phyloP scores from a whole-genome alignment of 2,329 filamentous ascomycete genomes.

The Trichophyton equinum region DNA sequence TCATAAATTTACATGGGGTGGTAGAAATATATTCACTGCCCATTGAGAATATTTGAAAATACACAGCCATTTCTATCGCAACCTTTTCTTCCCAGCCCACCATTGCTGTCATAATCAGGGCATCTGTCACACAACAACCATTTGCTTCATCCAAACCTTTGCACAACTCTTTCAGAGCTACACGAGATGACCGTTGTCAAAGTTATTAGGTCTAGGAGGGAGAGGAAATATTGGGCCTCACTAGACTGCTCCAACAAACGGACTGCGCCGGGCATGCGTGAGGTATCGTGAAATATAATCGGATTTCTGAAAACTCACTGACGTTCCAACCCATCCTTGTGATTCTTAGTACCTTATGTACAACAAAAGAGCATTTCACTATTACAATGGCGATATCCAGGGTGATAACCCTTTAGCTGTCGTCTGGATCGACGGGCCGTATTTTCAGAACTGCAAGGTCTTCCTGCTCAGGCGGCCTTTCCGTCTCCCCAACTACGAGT shows the following conservation, averaged over 20 bases:
- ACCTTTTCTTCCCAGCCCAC: too few species aligned
- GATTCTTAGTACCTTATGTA: not conserved
- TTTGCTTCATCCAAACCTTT: not conserved
- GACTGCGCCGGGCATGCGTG: not conserved
- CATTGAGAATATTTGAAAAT: too few species aligned
- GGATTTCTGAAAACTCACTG: not conserved
- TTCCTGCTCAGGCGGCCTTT: not conserved
- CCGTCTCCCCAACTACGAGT: not conserved
- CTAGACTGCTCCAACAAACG: not conserved
- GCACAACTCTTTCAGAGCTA: not conserved
- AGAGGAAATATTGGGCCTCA: not conserved
- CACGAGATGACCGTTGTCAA: not conserved
- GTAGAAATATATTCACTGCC: too few species aligned
- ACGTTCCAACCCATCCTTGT: not conserved
- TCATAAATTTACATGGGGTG: too few species aligned
- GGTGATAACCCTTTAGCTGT: not conserved
- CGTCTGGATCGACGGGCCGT: not conserved
- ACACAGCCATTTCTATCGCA: too few species aligned
- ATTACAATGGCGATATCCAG: not conserved
- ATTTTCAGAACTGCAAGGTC: not conserved
- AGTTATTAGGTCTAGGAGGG: not conserved
- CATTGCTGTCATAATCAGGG: too few species aligned
- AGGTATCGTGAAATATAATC: not conserved
- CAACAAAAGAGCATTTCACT: not conserved
- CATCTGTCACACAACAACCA: not conserved